Conservation (phyloP, 805 yeast species). For the Candida rishiriensis region DNA sequence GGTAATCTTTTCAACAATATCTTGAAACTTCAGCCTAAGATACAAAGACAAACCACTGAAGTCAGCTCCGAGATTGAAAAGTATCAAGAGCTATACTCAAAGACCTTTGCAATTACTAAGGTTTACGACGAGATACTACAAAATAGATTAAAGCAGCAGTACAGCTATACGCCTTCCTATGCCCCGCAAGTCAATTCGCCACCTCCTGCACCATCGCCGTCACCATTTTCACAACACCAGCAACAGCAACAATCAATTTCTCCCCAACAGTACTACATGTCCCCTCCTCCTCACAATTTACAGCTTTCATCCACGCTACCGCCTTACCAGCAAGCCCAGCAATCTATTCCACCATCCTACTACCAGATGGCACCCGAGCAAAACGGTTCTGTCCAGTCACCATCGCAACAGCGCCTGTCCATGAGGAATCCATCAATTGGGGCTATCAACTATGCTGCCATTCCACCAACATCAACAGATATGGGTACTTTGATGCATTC, state of each 20-base stretch:
- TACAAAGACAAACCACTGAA: conserved; percentile 54
- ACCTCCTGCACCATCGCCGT: neutral
- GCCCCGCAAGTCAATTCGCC: conserved; percentile 1
- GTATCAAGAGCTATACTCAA: conserved; percentile 69
- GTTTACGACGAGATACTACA: conserved; percentile 77
- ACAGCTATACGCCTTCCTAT: conserved; percentile 7
- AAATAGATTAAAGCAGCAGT: conserved; percentile 34
- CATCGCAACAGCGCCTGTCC: too few species aligned
- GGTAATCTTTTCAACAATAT: conserved; percentile 58
- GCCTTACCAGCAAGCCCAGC: too few species aligned
- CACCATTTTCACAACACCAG: neutral
- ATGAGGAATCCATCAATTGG: too few species aligned
- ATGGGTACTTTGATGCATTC: too few species aligned
- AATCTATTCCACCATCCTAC: too few species aligned
- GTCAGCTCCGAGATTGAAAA: conserved; percentile 59
- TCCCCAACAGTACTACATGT: too few species aligned
- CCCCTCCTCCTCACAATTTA: conserved; percentile 1
- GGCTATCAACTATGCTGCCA: too few species aligned
- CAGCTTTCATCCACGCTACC: too few species aligned
- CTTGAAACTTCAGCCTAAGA: conserved; percentile 60
- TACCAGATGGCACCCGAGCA: too few species aligned
- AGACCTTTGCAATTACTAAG: conserved; percentile 68
- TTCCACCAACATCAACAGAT: too few species aligned
- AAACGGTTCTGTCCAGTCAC: too few species aligned
- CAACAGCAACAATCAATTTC: conserved; percentile 1